Conservation (phyloP, 805 yeast genomes). For the Pichia ethanolica region DNA sequence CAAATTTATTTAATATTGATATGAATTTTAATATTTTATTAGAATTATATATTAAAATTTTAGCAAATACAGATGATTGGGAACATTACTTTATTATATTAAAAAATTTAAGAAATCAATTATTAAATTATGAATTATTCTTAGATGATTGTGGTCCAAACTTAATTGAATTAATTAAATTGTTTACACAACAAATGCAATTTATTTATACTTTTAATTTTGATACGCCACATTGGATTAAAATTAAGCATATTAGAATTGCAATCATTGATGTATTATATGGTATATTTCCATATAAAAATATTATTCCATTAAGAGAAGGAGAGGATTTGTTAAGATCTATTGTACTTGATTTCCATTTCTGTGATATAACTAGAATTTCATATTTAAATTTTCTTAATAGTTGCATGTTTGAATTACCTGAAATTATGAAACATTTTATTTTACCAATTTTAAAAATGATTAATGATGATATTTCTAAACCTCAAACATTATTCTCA, state of each 20-base stretch:
- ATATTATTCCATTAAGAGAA: slow-evolving; percentile 44
- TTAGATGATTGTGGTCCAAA: slow-evolving; percentile 33
- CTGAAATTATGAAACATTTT: slow-evolving; percentile 61
- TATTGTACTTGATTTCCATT: slow-evolving; percentile 51
- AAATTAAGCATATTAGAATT: slow-evolving; percentile 58
- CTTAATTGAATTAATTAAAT: slow-evolving; percentile 31
- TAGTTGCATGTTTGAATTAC: slow-evolving; percentile 75
- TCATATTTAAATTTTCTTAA: slow-evolving; percentile 73
- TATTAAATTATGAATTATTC: slow-evolving; percentile 52
- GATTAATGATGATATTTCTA: slow-evolving; percentile 68
- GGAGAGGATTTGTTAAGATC: slow-evolving; percentile 59
- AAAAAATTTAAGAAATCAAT: slow-evolving; percentile 65
- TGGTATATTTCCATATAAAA: slow-evolving; percentile 53
- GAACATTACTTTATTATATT: slow-evolving; percentile 59
- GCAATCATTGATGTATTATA: slow-evolving; percentile 57
- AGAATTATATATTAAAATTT: slow-evolving; percentile 39
- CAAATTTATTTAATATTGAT: slow-evolving; percentile 38
- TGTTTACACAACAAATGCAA: slow-evolving; percentile 52
- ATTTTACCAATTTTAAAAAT: slow-evolving; percentile 62
- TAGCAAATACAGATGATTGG: slow-evolving; percentile 56
- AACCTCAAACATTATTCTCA: slow-evolving; percentile 60
- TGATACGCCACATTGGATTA: slow-evolving; percentile 30
- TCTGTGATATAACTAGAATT: slow-evolving; percentile 73
- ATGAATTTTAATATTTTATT: slow-evolving; percentile 43
- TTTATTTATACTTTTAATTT: slow-evolving; percentile 40